phyloP scores from a whole-genome alignment of 164 flowering plant species.

The Kalanchoe fedtschenkoi region DNA sequence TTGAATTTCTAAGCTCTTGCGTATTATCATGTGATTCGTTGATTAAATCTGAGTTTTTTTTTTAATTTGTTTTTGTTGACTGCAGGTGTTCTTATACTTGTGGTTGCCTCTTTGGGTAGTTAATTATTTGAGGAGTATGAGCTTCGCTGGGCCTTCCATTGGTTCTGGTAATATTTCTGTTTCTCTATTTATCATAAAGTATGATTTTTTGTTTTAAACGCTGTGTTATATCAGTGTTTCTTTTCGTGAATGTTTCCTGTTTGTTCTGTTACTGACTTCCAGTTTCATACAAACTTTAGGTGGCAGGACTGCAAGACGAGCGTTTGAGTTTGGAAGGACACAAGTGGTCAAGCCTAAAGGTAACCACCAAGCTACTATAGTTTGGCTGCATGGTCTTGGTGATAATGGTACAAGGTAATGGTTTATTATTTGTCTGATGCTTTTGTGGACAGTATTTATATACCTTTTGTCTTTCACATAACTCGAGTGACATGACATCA shows the following conservation, averaged over 20 bases:
- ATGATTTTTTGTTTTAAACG: background rate
- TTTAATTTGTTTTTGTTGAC: background rate
- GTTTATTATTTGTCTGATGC: background rate
- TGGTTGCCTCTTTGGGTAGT: background rate
- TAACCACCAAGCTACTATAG: conserved; percentile 41
- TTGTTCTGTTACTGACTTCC: background rate
- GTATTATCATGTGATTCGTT: background rate
- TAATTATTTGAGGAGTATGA: conserved; percentile 19
- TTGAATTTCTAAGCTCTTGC: background rate
- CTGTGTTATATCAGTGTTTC: background rate
- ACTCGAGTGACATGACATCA: background rate
- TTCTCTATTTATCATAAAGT: background rate
- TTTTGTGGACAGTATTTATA: background rate
- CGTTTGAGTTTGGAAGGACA: conserved; percentile 36
- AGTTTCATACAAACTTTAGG: conserved; percentile 12
- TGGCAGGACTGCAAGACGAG: conserved; percentile 21
- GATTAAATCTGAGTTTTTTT: background rate
- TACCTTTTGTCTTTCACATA: too few species aligned
- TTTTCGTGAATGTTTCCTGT: background rate
- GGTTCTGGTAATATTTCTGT: conserved; percentile 21
- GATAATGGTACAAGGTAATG: conserved; percentile 36
- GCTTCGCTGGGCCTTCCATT: conserved; percentile 24
- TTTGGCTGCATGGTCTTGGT: conserved; percentile 50
- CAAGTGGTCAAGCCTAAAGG: conserved; percentile 44
- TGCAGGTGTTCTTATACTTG: conserved; percentile 5